Evolutionary conservation across 352 stramenopile species (phyloP).

Genomic region (Globisporangium uncinulatum): DNA sequence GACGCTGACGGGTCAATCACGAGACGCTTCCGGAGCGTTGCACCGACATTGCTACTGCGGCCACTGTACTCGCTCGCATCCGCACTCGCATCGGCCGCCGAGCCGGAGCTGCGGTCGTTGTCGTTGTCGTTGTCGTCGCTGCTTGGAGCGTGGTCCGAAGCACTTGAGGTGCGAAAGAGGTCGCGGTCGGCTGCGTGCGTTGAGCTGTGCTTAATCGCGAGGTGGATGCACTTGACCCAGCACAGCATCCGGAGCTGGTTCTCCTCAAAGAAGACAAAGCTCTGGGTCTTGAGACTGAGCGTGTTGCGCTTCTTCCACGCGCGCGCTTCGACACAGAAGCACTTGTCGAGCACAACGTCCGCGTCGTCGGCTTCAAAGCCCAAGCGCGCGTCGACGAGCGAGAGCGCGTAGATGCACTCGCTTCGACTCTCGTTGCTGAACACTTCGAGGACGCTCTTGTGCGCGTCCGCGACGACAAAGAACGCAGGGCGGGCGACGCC

Average conservation of each 20-base stretch:
- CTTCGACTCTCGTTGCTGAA: slow-evolving; percentile 52
- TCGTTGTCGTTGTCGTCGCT: slow-evolving; percentile 9
- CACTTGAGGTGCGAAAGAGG: slow-evolving; percentile 29
- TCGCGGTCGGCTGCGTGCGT: slow-evolving; percentile 22
- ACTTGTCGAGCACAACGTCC: slow-evolving; percentile 70
- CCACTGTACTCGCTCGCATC: background rate
- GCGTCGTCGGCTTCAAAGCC: slow-evolving; percentile 64
- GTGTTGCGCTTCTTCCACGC: slow-evolving; percentile 69
- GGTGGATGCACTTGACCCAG: slow-evolving; percentile 76
- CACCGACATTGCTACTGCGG: background rate
- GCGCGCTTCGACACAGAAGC: slow-evolving; percentile 64
- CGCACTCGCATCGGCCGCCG: background rate
- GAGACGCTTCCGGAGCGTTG: slow-evolving; percentile 19
- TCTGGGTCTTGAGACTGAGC: slow-evolving; percentile 47
- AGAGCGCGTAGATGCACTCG: slow-evolving; percentile 59
- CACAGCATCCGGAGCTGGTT: slow-evolving; percentile 58
- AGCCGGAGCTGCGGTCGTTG: slow-evolving; percentile 14
- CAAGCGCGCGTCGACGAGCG: slow-evolving; percentile 43
- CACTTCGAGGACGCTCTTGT: slow-evolving; percentile 51
- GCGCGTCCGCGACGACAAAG: slow-evolving; percentile 47
- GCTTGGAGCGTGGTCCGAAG: background rate
- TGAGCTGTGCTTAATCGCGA: slow-evolving; percentile 51
- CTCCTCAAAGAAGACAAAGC: slow-evolving; percentile 73
- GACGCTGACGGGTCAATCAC: slow-evolving; percentile 21
- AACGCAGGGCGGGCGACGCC: slow-evolving; percentile 31